Evolutionary conservation across 495 filamentous ascomycete genomes (phyloP).

Genomic region (Annulohypoxylon moriforme): DNA sequence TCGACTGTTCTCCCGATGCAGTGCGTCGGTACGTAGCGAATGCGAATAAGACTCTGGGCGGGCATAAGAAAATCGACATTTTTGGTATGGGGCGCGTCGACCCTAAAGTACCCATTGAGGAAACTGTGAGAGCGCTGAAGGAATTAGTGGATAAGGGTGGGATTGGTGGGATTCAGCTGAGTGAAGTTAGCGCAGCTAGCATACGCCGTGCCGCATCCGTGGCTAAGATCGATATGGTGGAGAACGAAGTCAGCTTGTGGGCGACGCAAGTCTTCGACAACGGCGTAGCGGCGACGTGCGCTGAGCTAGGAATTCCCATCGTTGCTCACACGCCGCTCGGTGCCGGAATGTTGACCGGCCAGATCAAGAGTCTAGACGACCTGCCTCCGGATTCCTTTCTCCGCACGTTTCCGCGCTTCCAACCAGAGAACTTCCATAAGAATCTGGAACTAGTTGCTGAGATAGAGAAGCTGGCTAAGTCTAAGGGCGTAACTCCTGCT

Average conservation of each 20-base stretch:
- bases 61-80: no score
- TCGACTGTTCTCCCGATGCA: not conserved
- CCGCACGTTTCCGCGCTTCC: constrained; percentile 67
- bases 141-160: not conserved
- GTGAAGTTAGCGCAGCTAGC: no score
- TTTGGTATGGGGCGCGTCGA: not conserved
- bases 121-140: not conserved
- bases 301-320: constrained; percentile 75
- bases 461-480: constrained; percentile 68
- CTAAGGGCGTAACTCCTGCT: constrained; percentile 71
- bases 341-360: constrained; percentile 34
- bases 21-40: not conserved
- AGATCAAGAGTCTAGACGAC: constrained; percentile 67
- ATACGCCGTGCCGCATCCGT: no score
- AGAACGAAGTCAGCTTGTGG: no score
- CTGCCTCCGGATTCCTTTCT: constrained; percentile 70
- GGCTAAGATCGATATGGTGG: no score
- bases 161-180: not conserved
- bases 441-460: constrained; percentile 76
- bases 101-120: constrained; percentile 13
- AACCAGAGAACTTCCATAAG: constrained; percentile 69
- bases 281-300: constrained; percentile 55
- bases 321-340: constrained; percentile 60
- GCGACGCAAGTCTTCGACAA: no score
- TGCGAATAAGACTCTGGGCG: no score